Percentiles rank a stretch among this genome's conserved stretches.
These are phyloP conservation scores for Xerocomellus chrysenteron DNA, from an alignment of 768 basidiomycete genomes.

Conservation along the genomic window DNA sequence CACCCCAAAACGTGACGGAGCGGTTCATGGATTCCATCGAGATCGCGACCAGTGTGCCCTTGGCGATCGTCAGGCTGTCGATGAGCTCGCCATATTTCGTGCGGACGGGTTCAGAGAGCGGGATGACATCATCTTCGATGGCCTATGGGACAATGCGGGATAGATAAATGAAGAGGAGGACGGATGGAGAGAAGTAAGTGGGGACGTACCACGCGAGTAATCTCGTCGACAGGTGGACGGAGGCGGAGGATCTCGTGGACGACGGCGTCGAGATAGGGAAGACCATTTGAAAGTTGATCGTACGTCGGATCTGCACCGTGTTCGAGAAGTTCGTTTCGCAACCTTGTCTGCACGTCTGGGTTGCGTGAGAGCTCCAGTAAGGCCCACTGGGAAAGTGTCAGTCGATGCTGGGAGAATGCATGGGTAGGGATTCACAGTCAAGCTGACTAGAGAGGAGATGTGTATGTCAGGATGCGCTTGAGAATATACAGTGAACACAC, in stretches of 20 bases:
- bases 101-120: slow-evolving; percentile 33
- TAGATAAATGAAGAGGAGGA: background rate
- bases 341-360: slow-evolving; percentile 43
- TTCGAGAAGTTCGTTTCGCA: slow-evolving; percentile 50
- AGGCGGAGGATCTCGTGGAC: slow-evolving; percentile 36
- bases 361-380: slow-evolving; percentile 43
- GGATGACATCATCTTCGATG: slow-evolving; percentile 41
- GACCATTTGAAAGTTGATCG: slow-evolving; percentile 47
- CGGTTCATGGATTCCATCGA: slow-evolving; percentile 50
- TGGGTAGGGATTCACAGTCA: too few relatives aligned
- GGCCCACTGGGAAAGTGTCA: too few relatives aligned
- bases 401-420: too few relatives aligned
- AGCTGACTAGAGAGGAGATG: too few relatives aligned
- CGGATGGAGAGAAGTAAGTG: too few relatives aligned
- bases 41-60: slow-evolving; percentile 44
- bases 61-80: slow-evolving; percentile 42
- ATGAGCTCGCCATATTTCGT: slow-evolving; percentile 36
- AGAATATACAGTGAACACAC: too few relatives aligned
- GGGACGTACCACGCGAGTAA: slow-evolving; percentile 10
- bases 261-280: slow-evolving; percentile 45
- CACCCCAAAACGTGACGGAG: slow-evolving; percentile 57
- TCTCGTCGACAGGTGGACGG: slow-evolving; percentile 38
- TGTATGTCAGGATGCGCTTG: too few relatives aligned
- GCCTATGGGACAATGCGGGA: slow-evolving; percentile 32
- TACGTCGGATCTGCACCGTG: slow-evolving; percentile 49